Base-by-base conservation (phyloP, 129 eudicot species). In the Artemisia annua region DNA sequence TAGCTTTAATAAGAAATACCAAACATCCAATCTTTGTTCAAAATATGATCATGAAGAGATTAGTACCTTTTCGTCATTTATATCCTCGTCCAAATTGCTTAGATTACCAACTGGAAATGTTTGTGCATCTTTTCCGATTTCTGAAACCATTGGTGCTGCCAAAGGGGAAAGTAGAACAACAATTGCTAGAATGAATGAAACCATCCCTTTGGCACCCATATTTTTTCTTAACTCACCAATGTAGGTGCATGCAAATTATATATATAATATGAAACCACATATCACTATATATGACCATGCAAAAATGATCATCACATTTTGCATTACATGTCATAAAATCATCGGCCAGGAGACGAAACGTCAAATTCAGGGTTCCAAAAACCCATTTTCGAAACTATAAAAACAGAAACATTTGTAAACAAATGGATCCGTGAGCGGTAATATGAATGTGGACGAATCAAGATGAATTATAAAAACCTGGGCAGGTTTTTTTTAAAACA, bases 31-130 rank as follows among this genome's bases (percentile, higher is more conserved):
- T 48, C 10, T 60, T 74, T 48, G 71, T 43, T 73, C 17, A 43
- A 19, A 72, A 64, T 28, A 74, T 16, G 67, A 72, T 52, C 46
- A 78, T 49, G 63, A 44, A 11, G 11, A 72, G 72, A 72, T 18
- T 62, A 46, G 63, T 88, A 92, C 98, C 98, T 66, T 75, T 19
- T 85, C 87, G 17, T 77, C 73, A 78, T 87, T 75, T 28, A 70
- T 76, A 71, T 59, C 76, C 77, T 69, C 70, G 61, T 70, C 63
- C 11, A 82, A 85, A 68, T 77, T 61, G 61, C 83, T 64, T 17
- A 75, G 69, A 70, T 78, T 67, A 65, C 46, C 46, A 39, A 82
- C 75, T 66, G 79, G 71, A 30, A 78, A 70, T 17, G 79, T 81
- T 30, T 44, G 62, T 28, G 67, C 64, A 17, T 64, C 55, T 54